Evolutionary conservation across 2,329 filamentous ascomycete species (phyloP).

Genomic region (Fusarium sacchari): DNA sequence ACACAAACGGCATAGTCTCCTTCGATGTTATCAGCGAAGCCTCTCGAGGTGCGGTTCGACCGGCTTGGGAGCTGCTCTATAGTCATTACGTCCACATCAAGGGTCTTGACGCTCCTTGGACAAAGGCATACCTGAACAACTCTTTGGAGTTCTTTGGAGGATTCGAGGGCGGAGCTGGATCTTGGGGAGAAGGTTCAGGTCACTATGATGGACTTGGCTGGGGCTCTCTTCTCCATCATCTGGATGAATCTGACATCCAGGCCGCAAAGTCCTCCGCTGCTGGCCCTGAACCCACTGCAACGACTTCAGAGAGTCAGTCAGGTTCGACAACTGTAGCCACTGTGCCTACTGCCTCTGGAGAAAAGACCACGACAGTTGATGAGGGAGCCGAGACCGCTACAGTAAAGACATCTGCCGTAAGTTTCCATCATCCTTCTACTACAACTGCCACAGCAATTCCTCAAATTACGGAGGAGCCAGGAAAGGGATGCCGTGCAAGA

Average conservation of each 20-base stretch:
- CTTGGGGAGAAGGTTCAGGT: background rate
- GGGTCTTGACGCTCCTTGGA: constrained; percentile 26
- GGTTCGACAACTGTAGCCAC: background rate
- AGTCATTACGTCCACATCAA: constrained; percentile 28
- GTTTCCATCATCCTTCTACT: background rate
- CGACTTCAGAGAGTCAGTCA: background rate
- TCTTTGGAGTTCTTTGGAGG: background rate
- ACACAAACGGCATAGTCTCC: constrained; percentile 21
- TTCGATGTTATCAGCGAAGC: constrained; percentile 11
- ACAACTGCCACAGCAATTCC: no score
- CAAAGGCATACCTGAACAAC: constrained; percentile 14
- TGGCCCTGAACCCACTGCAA: background rate
- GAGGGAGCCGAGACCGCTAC: background rate
- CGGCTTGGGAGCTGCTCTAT: constrained; percentile 16
- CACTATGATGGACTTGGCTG: constrained; percentile 6
- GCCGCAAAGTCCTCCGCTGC: background rate
- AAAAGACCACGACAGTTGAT: background rate
- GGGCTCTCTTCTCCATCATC: background rate
- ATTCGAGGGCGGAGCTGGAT: background rate
- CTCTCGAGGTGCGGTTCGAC: constrained; percentile 2
- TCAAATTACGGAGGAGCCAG: background rate
- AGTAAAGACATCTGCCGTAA: background rate
- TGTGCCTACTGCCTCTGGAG: background rate
- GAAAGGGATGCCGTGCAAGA: background rate
- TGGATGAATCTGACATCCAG: background rate